A percentile compares a stretch with the other conserved stretches of the same genome.
phyloP scores from a whole-genome alignment of 208 protist species.

The Phytomonas francai region DNA sequence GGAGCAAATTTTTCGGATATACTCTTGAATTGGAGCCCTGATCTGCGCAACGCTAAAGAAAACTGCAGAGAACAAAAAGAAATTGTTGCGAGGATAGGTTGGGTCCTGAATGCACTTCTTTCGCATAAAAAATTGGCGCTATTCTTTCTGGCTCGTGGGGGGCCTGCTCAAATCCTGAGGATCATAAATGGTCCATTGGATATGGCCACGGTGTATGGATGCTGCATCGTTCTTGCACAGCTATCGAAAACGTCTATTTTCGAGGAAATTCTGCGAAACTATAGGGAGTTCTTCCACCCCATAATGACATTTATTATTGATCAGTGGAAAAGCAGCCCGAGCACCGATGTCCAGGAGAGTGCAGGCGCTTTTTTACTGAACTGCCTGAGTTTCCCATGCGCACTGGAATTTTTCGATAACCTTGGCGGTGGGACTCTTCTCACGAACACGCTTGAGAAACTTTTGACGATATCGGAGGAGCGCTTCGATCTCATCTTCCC shows the following conservation, averaged over 20 bases:
- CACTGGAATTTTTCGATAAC: slow-evolving; percentile 59
- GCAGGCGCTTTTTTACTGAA: slow-evolving; percentile 71
- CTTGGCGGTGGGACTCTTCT: slow-evolving; percentile 40
- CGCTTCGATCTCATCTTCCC: slow-evolving; percentile 61
- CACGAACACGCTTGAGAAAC: slow-evolving; percentile 36
- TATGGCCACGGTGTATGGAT: slow-evolving; percentile 48
- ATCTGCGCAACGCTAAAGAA: slow-evolving; percentile 9
- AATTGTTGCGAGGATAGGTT: slow-evolving; percentile 46
- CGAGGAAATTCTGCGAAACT: slow-evolving; percentile 64
- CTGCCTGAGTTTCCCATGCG: slow-evolving; percentile 73
- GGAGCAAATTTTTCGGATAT: not conserved
- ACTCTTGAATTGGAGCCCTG: not conserved
- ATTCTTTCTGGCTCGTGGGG: slow-evolving; percentile 62
- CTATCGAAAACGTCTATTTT: slow-evolving; percentile 54
- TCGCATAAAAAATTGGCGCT: slow-evolving; percentile 72
- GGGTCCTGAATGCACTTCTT: slow-evolving; percentile 71
- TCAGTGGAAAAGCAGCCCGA: slow-evolving; percentile 45
- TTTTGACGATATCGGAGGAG: slow-evolving; percentile 59
- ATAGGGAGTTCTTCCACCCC: slow-evolving; percentile 45
- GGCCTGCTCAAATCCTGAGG: slow-evolving; percentile 42
- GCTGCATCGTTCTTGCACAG: slow-evolving; percentile 62
- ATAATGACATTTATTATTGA: slow-evolving; percentile 70
- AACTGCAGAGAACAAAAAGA: slow-evolving; percentile 42
- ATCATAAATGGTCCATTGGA: slow-evolving; percentile 25
- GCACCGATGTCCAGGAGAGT: slow-evolving; percentile 58